These are phyloP conservation scores for Geotrichum reessii DNA, from an alignment of 1,139 yeast genomes.

Conservation along the genomic window DNA sequence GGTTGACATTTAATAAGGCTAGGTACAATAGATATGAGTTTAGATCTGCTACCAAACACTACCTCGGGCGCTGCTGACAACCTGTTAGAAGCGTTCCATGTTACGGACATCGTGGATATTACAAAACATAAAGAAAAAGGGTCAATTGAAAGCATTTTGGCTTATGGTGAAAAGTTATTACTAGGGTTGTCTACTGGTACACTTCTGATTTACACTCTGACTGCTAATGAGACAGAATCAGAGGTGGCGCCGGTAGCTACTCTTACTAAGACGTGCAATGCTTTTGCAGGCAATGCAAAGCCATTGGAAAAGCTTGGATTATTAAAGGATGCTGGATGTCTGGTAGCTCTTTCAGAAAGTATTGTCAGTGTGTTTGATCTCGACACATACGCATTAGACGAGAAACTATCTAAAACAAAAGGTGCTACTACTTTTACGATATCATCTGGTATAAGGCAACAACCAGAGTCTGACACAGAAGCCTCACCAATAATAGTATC, in stretches of 20 bases:
- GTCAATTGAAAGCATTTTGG: conserved; percentile 14
- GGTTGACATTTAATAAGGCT: background rate
- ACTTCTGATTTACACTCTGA: conserved; percentile 25
- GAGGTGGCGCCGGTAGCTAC: conserved; percentile 10
- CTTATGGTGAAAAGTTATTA: conserved; percentile 29
- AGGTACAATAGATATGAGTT: background rate
- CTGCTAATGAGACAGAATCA: background rate
- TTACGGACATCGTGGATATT: background rate
- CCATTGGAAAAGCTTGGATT: conserved; percentile 35
- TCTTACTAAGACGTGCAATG: conserved; percentile 20
- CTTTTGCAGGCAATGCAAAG: conserved; percentile 17
- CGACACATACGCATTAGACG: conserved; percentile 32
- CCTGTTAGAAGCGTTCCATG: background rate
- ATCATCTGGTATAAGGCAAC: conserved; percentile 25
- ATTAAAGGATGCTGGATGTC: conserved; percentile 35
- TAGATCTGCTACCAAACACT: background rate
- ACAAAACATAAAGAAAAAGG: background rate
- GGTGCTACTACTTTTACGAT: conserved; percentile 36
- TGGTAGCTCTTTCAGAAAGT: conserved; percentile 35
- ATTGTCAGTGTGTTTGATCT: conserved; percentile 35
- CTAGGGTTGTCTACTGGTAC: conserved; percentile 28
- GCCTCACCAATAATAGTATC: conserved; percentile 21
- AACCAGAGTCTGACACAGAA: background rate
- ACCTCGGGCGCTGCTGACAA: background rate
- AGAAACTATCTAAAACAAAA: conserved; percentile 35